These are phyloP conservation scores for Calonectria multiphialidica DNA, from an alignment of 2,329 filamentous ascomycete genomes.

Conservation along the genomic window DNA sequence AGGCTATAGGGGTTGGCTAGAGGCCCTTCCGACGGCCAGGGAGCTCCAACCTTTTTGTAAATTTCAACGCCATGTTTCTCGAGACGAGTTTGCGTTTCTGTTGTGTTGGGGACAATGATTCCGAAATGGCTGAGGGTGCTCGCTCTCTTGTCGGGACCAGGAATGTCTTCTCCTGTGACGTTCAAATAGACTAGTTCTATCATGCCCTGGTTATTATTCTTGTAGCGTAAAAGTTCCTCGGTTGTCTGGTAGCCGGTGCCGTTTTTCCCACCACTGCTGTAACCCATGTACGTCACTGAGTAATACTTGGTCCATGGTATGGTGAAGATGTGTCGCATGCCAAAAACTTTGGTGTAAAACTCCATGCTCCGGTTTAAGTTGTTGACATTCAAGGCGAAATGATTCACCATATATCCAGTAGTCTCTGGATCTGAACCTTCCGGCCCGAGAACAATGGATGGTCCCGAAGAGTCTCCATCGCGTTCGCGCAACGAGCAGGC, in stretches of 20 bases:
- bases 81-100: neutral
- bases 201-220: conserved; percentile 8
- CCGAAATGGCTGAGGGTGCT: conserved; percentile 12
- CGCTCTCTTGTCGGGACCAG: neutral
- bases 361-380: conserved; percentile 8
- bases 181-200: conserved; percentile 11
- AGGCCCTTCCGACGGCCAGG: neutral
- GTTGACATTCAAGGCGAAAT: conserved; percentile 9
- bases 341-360: conserved; percentile 15
- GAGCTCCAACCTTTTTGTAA: conserved; percentile 1
- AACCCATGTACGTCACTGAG: conserved; percentile 4
- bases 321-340: conserved; percentile 12
- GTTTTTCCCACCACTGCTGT: conserved; percentile 4
- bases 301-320: neutral
- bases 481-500: neutral
- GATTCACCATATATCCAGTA: conserved; percentile 1
- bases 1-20: neutral
- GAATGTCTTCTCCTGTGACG: neutral
- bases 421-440: conserved; percentile 3
- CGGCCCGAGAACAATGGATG: neutral
- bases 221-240: conserved; percentile 7
- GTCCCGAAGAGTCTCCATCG: neutral
- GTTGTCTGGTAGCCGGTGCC: conserved; percentile 10
- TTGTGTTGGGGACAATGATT: conserved; percentile 14
- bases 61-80: conserved; percentile 14